Percentiles rank a stretch among this genome's conserved stretches.
These are phyloP conservation scores for Trametes sp. DNA, from an alignment of 1,284 basidiomycete genomes.

Conservation along the genomic window DNA sequence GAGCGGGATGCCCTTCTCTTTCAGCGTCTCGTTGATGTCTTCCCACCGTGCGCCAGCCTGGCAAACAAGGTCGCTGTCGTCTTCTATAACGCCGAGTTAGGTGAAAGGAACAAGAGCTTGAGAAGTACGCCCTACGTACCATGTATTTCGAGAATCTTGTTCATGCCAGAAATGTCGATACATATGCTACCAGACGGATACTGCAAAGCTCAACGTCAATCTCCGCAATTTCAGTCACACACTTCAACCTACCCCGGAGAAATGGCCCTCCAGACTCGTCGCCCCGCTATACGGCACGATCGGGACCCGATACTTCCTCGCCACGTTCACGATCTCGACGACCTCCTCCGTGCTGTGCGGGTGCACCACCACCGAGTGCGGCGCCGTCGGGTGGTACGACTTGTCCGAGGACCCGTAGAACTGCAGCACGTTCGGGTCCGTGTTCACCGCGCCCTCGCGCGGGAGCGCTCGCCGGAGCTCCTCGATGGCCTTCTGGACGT, in stretches of 20 bases:
- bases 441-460: slow-evolving; percentile 53
- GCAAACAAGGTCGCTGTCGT: slow-evolving; percentile 83
- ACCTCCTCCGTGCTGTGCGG: slow-evolving; percentile 64
- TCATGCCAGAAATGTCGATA: slow-evolving; percentile 87
- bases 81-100: slow-evolving; percentile 52
- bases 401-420: slow-evolving; percentile 66
- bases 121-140: slow-evolving; percentile 61
- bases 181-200: slow-evolving; percentile 37
- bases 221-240: not conserved
- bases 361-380: slow-evolving; percentile 67
- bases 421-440: slow-evolving; percentile 59
- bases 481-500: slow-evolving; percentile 59
- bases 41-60: slow-evolving; percentile 89
- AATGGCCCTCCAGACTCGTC: slow-evolving; percentile 68
- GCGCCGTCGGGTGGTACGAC: slow-evolving; percentile 63
- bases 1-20: slow-evolving; percentile 75
- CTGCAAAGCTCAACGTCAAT: not conserved
- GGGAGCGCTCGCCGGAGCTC: slow-evolving; percentile 53
- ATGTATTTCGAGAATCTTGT: slow-evolving; percentile 81
- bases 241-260: slow-evolving; percentile 54
- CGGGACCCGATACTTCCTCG: slow-evolving; percentile 63
- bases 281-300: slow-evolving; percentile 69
- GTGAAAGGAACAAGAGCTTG: not conserved
- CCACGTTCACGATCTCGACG: slow-evolving; percentile 63
- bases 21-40: slow-evolving; percentile 83